Evolutionary conservation across 257 asterid species (phyloP).

Genomic region (Gentiana macrophylla): DNA sequence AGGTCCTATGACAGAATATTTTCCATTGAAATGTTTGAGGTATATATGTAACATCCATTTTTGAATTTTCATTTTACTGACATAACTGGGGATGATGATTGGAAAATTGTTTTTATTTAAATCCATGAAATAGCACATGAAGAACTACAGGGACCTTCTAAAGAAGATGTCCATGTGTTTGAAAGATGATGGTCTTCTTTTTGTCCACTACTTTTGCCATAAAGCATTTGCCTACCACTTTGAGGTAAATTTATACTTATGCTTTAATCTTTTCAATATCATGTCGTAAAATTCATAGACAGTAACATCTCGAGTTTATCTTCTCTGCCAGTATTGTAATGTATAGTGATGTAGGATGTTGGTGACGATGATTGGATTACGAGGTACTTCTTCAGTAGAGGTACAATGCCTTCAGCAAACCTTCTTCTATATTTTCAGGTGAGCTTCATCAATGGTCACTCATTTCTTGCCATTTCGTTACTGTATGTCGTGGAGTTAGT

Average conservation of each 20-base stretch:
- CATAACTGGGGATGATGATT: background rate
- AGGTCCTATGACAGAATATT: slow-evolving; percentile 75
- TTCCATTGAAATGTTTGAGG: slow-evolving; percentile 95
- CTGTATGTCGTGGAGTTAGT: too few relatives aligned
- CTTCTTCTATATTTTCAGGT: slow-evolving; percentile 96
- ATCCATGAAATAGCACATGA: slow-evolving; percentile 65
- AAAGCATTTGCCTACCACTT: slow-evolving; percentile 87
- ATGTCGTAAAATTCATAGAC: too few relatives aligned
- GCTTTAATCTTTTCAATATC: too few relatives aligned
- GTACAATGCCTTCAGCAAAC: slow-evolving; percentile 89
- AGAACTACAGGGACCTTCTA: slow-evolving; percentile 70
- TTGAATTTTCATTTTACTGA: background rate
- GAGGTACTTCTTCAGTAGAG: slow-evolving; percentile 83
- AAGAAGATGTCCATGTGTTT: slow-evolving; percentile 83
- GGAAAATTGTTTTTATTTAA: background rate
- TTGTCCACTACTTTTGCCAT: slow-evolving; percentile 80
- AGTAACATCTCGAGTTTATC: background rate
- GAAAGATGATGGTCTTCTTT: slow-evolving; percentile 66
- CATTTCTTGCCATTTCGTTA: too few relatives aligned
- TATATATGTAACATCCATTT: slow-evolving; percentile 8
- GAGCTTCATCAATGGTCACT: slow-evolving; percentile 6
- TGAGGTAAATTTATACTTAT: slow-evolving; percentile 39
- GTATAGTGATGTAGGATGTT: slow-evolving; percentile 39
- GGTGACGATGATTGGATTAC: slow-evolving; percentile 93
- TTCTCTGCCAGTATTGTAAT: background rate